Evolutionary conservation across 164 flowering plant genomes (phyloP), one percentile per base, ranked within the genome.

Genomic region (Santalum album): DNA sequence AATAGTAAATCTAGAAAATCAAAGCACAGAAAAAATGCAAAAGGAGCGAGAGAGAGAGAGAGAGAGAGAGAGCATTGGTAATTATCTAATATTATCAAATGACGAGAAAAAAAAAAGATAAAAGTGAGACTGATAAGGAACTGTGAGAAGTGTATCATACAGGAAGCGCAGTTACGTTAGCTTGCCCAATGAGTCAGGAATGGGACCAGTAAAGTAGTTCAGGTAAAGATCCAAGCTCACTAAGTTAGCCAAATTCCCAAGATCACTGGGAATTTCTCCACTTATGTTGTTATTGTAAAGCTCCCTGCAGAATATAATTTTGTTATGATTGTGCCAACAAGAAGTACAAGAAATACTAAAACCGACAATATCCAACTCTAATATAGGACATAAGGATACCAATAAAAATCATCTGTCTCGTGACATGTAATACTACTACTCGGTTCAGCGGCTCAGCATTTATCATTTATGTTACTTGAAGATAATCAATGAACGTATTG

Each of bases 191-290:
- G 51, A 22, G 51, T 23, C 32, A 9, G 51, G 51, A 49, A 49
- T 49, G 15, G n/a, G 27, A 16, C 51, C 51, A 16, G 4, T 49
- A 1, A 49, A 25, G 17, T 12, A 5, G 32, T 49, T 49, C 27
- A 23, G n/a, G 51, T 49, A 49, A 23, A 49, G 51, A 49, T 49
- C 51, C 32, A 49, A 49, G 51, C 51, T 49, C 26, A 49, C 32
- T 27, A 49, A 25, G n/a, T 49, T 49, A 12, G 27, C 12, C 27
- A 49, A 14, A 14, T 49, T 49, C 32, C 51, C 51, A 25, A 49
- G n/a, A 5, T 23, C 26, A 16, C 7, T 14, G 0, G 51, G 51
- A 22, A 49, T 49, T 7, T 9, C n/a, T 23, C 51, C 51, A 17
- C 51, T 49, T 22, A 49, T 49, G 27, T 49, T 23, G 27, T 49